Evolutionary conservation across 345 rosid species (phyloP).

Genomic region (Passiflora organensis): DNA sequence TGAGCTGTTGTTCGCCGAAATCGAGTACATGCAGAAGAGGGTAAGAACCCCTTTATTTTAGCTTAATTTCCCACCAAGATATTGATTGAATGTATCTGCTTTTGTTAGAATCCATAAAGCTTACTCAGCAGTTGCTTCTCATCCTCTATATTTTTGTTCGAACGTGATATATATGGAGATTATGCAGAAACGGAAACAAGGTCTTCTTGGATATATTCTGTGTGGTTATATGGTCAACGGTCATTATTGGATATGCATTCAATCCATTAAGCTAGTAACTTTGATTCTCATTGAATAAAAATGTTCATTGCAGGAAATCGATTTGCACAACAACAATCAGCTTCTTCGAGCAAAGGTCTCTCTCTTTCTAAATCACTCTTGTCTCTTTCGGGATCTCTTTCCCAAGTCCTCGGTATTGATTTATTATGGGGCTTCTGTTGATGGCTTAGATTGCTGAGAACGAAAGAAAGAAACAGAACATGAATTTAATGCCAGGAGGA

Average conservation of each 20-base stretch:
- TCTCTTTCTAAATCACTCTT: constrained; percentile 4
- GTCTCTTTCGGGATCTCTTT: background rate
- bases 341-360: constrained; percentile 87
- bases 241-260: too few species aligned
- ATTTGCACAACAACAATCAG: constrained; percentile 91
- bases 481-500: constrained; percentile 84
- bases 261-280: too few species aligned
- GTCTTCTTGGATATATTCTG: too few species aligned
- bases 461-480: constrained; percentile 66
- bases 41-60: constrained; percentile 6
- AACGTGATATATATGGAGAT: too few species aligned
- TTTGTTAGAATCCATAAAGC: too few species aligned
- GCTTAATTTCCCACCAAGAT: background rate
- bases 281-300: background rate
- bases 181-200: too few species aligned
- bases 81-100: too few species aligned
- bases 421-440: background rate
- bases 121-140: too few species aligned
- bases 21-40: constrained; percentile 87
- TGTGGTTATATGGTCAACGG: too few species aligned
- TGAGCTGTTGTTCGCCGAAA: constrained; percentile 78
- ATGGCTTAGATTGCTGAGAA: constrained; percentile 67
- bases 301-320: constrained; percentile 57
- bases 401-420: too few species aligned
- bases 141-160: too few species aligned